Percentiles rank a stretch among this genome's conserved stretches.
phyloP scores from a whole-genome alignment of 2,329 filamentous ascomycete species.

The Penicillium brevicompactum region DNA sequence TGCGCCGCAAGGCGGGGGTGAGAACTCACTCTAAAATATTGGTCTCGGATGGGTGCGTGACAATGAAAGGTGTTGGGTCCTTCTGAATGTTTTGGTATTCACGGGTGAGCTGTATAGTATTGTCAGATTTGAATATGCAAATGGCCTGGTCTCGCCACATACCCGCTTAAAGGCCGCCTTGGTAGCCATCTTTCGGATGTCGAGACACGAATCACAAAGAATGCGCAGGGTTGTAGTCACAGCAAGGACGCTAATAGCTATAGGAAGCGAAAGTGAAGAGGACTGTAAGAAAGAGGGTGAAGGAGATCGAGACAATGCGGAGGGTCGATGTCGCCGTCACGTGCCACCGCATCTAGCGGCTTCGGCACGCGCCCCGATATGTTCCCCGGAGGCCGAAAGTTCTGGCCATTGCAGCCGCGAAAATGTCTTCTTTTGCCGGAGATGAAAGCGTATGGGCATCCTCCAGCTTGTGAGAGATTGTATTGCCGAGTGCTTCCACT shows the following conservation, averaged over 20 bases:
- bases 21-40: slow-evolving; percentile 83
- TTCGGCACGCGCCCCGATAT: slow-evolving; percentile 15
- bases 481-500: slow-evolving; percentile 5
- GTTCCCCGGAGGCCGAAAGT: slow-evolving; percentile 17
- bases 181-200: slow-evolving; percentile 61
- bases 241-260: background rate
- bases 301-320: background rate
- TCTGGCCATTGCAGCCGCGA: slow-evolving; percentile 38
- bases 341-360: slow-evolving; percentile 21
- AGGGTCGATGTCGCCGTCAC: slow-evolving; percentile 13
- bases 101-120: slow-evolving; percentile 54
- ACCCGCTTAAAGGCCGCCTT: slow-evolving; percentile 73
- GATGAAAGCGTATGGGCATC: slow-evolving; percentile 42
- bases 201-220: background rate
- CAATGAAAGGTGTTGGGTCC: slow-evolving; percentile 86
- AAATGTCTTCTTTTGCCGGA: slow-evolving; percentile 49
- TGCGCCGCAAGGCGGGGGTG: background rate
- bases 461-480: background rate
- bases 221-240: too few species aligned
- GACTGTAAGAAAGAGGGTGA: background rate
- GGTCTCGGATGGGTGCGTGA: slow-evolving; percentile 82
- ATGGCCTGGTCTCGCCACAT: slow-evolving; percentile 33
- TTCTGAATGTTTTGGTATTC: slow-evolving; percentile 67
- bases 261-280: background rate
- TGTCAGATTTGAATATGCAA: slow-evolving; percentile 4